A percentile compares a stretch with the other conserved stretches of the same genome.
phyloP scores from a whole-genome alignment of 768 basidiomycete species.

The Serpula lacrymans region DNA sequence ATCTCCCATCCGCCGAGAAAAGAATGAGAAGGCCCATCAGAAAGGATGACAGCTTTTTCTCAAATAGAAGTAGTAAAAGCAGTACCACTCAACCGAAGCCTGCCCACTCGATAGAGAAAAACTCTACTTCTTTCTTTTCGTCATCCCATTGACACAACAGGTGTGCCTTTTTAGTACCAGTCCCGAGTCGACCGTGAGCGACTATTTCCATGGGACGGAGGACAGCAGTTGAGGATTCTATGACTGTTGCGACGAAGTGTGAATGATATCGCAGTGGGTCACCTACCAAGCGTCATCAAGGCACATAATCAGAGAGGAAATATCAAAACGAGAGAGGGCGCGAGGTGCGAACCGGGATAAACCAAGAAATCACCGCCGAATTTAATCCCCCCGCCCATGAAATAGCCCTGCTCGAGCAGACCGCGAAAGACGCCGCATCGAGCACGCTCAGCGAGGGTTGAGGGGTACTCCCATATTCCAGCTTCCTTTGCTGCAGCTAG shows the following conservation, averaged over 20 bases:
- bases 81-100: slow-evolving; percentile 78
- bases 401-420: slow-evolving; percentile 81
- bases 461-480: slow-evolving; percentile 76
- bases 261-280: slow-evolving; percentile 96
- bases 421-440: slow-evolving; percentile 76
- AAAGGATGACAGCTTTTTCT: too few species aligned
- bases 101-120: slow-evolving; percentile 87
- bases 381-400: slow-evolving; percentile 85
- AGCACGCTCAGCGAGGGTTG: slow-evolving; percentile 61
- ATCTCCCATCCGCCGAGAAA: too few species aligned
- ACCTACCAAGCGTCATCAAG: slow-evolving; percentile 41
- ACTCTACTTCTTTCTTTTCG: slow-evolving; percentile 57
- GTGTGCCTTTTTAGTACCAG: slow-evolving; percentile 96
- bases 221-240: slow-evolving; percentile 54
- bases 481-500: slow-evolving; percentile 60
- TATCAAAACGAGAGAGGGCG: neutral
- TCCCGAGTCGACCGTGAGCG: slow-evolving; percentile 92
- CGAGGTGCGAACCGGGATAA: slow-evolving; percentile 73
- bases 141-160: slow-evolving; percentile 89
- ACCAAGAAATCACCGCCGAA: slow-evolving; percentile 97
- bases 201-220: slow-evolving; percentile 92
- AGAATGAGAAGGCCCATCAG: too few species aligned
- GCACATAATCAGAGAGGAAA: slow-evolving; percentile 8
- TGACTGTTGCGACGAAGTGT: slow-evolving; percentile 86
- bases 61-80: too few species aligned